Conservation (phyloP, 768 basidiomycete species). For the Mycena albidolilacea region DNA sequence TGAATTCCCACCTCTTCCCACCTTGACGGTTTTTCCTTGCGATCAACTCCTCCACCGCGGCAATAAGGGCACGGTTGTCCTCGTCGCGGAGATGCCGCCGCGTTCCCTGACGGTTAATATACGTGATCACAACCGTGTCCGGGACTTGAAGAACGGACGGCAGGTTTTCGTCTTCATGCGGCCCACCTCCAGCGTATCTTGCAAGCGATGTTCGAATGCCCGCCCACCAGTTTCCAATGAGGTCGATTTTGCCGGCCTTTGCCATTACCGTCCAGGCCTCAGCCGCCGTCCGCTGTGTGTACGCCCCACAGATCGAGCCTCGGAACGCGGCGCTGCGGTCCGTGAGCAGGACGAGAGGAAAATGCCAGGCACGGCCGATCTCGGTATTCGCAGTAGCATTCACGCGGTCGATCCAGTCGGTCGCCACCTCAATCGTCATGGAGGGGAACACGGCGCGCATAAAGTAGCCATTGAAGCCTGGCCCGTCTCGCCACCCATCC, state of each 20-base stretch:
- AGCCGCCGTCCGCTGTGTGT: constrained; percentile 66
- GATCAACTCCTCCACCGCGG: constrained; percentile 57
- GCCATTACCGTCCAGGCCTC: constrained; percentile 58
- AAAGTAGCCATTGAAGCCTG: constrained; percentile 71
- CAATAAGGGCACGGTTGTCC: constrained; percentile 60
- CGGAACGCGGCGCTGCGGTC: constrained; percentile 74
- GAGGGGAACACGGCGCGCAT: constrained; percentile 70
- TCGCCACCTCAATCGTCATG: constrained; percentile 62
- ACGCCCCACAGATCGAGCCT: constrained; percentile 58
- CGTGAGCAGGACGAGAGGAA: constrained; percentile 67
- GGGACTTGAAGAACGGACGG: constrained; percentile 30
- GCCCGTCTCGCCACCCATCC: constrained; percentile 64
- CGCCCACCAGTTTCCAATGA: constrained; percentile 67
- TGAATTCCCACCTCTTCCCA: constrained; percentile 60
- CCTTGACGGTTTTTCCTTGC: constrained; percentile 49
- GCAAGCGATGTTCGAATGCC: constrained; percentile 65
- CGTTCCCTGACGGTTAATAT: constrained; percentile 65
- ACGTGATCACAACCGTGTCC: constrained; percentile 61
- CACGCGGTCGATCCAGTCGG: constrained; percentile 71
- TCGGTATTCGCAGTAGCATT: constrained; percentile 41
- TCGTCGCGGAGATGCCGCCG: constrained; percentile 57
- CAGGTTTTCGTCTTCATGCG: constrained; percentile 29
- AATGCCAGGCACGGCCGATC: constrained; percentile 60
- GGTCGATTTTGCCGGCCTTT: constrained; percentile 31
- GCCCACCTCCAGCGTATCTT: constrained; percentile 61